These are phyloP conservation scores for Pythium rhizo-oryzae DNA, from an alignment of 352 stramenopile species.

Conservation along the genomic window DNA sequence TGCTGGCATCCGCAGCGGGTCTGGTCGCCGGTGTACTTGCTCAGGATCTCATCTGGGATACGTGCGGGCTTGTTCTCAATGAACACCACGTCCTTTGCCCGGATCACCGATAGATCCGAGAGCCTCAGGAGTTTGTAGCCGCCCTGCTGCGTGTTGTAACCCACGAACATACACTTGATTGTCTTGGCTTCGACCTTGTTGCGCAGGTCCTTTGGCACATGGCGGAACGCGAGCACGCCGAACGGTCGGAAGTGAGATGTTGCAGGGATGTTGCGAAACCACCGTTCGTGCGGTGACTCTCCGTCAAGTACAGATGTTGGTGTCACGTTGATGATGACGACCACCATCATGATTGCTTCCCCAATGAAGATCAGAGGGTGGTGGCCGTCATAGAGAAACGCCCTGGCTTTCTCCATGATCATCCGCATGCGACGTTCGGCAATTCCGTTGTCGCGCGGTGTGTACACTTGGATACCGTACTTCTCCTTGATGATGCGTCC, in stretches of 20 bases:
- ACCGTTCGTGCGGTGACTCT: conserved; percentile 6
- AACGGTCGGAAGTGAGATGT: conserved; percentile 2
- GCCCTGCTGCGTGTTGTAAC: conserved; percentile 17
- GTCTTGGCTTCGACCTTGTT: conserved; percentile 7
- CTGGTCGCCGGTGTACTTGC: conserved; percentile 18
- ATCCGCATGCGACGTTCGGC: conserved; percentile 19
- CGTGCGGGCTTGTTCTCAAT: conserved; percentile 21
- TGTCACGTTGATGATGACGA: conserved; percentile 20
- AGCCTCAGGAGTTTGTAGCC: conserved; percentile 23
- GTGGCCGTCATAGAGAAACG: conserved; percentile 10
- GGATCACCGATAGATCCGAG: conserved; percentile 8
- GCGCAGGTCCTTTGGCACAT: conserved; percentile 3
- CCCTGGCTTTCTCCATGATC: conserved; percentile 24
- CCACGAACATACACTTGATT: conserved; percentile 30
- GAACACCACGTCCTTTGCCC: conserved; percentile 22
- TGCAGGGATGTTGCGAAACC: conserved; percentile 6
- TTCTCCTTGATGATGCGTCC: conserved; percentile 5
- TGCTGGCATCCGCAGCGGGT: conserved; percentile 18
- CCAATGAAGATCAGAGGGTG: conserved; percentile 8
- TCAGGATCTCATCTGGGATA: conserved; percentile 3
- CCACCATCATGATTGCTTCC: conserved; percentile 14
- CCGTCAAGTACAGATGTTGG: conserved; percentile 10
- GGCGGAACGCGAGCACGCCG: conserved; percentile 6
- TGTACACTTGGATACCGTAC: conserved; percentile 21
- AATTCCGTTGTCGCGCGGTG: conserved; percentile 16